Evolutionary conservation across 495 filamentous ascomycete genomes (phyloP), one percentile per base, ranked within the genome.

Genomic region (Podospora sp.): DNA sequence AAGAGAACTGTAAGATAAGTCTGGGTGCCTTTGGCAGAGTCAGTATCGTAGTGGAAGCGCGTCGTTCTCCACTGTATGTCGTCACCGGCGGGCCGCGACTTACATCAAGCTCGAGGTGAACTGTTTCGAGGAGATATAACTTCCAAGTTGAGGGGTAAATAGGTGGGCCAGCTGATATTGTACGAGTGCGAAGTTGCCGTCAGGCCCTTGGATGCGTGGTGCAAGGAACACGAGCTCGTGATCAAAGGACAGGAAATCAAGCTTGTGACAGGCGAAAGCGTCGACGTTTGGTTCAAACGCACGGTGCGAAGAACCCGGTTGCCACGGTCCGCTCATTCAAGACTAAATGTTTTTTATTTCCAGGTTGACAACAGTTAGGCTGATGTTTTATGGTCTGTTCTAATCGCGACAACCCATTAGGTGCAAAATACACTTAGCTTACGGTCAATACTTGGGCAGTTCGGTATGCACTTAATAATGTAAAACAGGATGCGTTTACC

Each of bases 231-330:
- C 1, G 60, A 51, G 56, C 68, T 65, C 68, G 69, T 71, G 69
- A 71, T 71, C 69, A 71, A 69, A 59, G 26, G 58, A 18, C 25
- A 51, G 58, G 35, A 18, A 65, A 60, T 29, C 27, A 29, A 29
- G 60, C 62, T 63, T 27, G 24, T 35, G 36, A 51, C 61, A 59
- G 56, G 18, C 16, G 50, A 49, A n/a, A 29, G 61, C 60, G 52
- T 61, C 66, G 55, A 64, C 36, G 46, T 65, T n/a, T 33, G 29
- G 29, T 33, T 4, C 29, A 33, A 33, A 33, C 29, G 29, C 3
- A 4, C 29, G 4, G 29, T 33, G 29, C 29, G 29, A 33, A 33
- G 8, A 33, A 3, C 3, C 3, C 8, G 29, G 29, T 33, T 8
- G 4, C 4, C 8, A 33, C 29, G 29, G 29, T 8, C 29, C 29